phyloP scores from a whole-genome alignment of 164 flowering plant species.

The Nymphaea thermarum region DNA sequence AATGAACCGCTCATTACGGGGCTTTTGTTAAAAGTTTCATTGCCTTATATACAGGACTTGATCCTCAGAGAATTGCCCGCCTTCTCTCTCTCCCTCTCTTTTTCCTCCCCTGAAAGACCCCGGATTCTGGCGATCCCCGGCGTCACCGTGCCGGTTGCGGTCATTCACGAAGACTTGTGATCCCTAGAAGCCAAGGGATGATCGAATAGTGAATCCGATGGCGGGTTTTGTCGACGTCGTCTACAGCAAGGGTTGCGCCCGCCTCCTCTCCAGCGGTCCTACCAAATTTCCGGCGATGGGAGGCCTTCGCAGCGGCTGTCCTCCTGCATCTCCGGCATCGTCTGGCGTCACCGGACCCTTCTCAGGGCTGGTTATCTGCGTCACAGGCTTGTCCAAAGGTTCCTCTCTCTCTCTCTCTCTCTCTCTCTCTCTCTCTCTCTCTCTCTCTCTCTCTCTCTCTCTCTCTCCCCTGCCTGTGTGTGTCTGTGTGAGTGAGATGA shows the following conservation, averaged over 20 bases:
- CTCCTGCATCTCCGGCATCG: constrained; percentile 15
- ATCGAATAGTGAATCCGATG: neutral
- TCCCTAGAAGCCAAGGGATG: neutral
- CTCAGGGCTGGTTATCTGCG: constrained; percentile 68
- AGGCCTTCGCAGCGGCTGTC: constrained; percentile 26
- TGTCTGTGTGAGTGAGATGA: neutral
- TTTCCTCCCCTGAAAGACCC: neutral
- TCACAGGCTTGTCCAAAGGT: constrained; percentile 95
- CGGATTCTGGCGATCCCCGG: neutral
- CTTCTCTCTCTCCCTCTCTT: neutral
- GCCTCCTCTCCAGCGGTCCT: constrained; percentile 29
- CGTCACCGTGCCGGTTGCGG: neutral
- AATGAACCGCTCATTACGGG: too few relatives aligned
- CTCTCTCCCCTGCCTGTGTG: neutral
- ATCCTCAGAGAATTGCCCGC: neutral
- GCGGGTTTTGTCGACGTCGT: constrained; percentile 33
- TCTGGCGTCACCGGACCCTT: constrained; percentile 40
- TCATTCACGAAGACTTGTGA: neutral
- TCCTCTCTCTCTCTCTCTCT: neutral
- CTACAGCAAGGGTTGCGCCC: constrained; percentile 44
- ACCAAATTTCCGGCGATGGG: constrained; percentile 21
- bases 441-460: neutral
- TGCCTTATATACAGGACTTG: neutral
- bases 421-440: neutral
- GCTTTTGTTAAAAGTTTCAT: neutral